These are phyloP conservation scores for Senna siamea DNA, from an alignment of 306 rosid species.

Conservation along the genomic window DNA sequence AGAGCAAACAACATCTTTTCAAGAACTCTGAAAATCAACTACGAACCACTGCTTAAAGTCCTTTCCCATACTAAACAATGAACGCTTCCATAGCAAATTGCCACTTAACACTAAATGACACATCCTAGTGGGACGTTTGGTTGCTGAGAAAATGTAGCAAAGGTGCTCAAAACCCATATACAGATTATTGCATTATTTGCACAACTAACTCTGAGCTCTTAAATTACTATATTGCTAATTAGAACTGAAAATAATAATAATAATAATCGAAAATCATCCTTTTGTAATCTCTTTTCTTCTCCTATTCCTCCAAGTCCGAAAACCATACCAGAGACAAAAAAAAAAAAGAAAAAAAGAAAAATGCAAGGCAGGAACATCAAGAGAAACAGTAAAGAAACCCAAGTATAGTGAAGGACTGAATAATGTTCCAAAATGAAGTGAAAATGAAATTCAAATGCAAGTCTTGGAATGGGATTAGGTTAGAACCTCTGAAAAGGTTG, in stretches of 20 bases:
- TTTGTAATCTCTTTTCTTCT: no score
- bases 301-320: no score
- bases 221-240: neutral
- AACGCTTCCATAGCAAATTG: conserved; percentile 1
- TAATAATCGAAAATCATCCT: neutral
- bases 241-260: neutral
- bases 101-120: conserved; percentile 17
- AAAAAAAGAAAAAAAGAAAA: conserved; percentile 12
- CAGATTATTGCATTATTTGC: neutral
- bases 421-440: neutral
- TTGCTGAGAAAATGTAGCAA: conserved; percentile 34
- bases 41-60: conserved; percentile 8
- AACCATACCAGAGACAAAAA: no score
- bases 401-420: neutral
- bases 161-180: neutral
- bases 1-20: conserved; percentile 16
- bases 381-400: neutral
- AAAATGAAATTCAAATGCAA: neutral
- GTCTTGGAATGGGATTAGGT: neutral
- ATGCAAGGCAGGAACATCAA: conserved; percentile 31
- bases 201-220: neutral
- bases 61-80: neutral
- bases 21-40: neutral
- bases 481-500: conserved; percentile 51
- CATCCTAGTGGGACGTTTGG: conserved; percentile 1